Evolutionary conservation across 192 early-diverging fungal genomes (phyloP), one percentile per base, ranked within the genome.

Genomic region (Coemansia sp.): DNA sequence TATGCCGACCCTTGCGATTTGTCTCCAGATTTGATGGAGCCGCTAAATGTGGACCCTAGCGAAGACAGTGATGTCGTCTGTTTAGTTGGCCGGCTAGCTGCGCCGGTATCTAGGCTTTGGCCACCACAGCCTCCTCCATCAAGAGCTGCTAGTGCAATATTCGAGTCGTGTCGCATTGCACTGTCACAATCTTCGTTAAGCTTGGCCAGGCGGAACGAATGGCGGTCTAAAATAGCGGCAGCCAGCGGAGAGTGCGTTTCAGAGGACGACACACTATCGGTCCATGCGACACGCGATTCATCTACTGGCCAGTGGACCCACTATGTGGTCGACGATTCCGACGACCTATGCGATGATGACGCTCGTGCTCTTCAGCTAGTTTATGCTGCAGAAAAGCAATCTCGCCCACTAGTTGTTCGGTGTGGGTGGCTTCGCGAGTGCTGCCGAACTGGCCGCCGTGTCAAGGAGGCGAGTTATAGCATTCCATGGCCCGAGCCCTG

Each of bases 291-390:
- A 24, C 36, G 11, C 23, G 5, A 18, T 20, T 5, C 21, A 57
- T n/a, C 14, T 28, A 16, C 35, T 34, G 28, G 13, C 31, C 53
- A 10, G 35, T 71, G 64, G 35, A 77, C 74, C 6, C 74, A 77
- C 31, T 77, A 51, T 64, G 56, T 77, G 3, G 70, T 71, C 23
- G 70, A 51, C 20, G 65, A 71, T 35, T 63, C 65, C 16, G 69
- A 64, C 13, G 35, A 71, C 46, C 63, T 71, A 9, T 65, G 70
- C 20, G 50, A 26, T 7, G 57, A 60, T 7, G 70, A 71, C 33
- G 13, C 53, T 9, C 31, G 10, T 10, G n/a, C 42, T 23, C 28
- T 71, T 46, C 31, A 46, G 55, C 16, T 20, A 10, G 13, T 33
- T 2, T 18, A 18, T 33, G n/a, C 7, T 24, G 4, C 39, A 26